Percentiles rank a stretch among this genome's conserved stretches.
Conservation (phyloP, 1,284 basidiomycete species). For the Papiliotrema fonsecae region DNA sequence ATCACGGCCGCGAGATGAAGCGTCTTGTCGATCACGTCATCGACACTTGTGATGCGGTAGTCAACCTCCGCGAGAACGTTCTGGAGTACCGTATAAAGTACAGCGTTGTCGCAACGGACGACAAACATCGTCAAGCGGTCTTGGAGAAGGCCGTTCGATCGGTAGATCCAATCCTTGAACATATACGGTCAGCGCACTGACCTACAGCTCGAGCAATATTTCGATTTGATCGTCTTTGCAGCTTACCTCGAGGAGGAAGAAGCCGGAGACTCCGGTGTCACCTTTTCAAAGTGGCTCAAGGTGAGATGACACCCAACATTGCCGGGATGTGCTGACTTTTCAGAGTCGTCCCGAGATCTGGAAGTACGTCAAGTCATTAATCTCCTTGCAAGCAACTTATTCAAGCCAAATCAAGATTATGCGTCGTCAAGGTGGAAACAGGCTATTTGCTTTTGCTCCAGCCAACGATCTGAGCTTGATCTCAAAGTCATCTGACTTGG, state of each 20-base stretch:
- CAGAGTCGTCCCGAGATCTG: conserved; percentile 84
- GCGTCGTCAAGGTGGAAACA: conserved; percentile 67
- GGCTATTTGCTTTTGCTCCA: conserved; percentile 80
- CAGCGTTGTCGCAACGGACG: conserved; percentile 70
- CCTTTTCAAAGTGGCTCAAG: conserved; percentile 83
- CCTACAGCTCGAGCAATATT: conserved; percentile 58
- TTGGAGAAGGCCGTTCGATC: conserved; percentile 50
- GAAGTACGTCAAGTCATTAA: conserved; percentile 67
- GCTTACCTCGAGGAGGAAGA: conserved; percentile 74
- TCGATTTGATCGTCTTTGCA: conserved; percentile 92
- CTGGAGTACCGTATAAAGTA: conserved; percentile 77
- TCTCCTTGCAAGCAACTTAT: conserved; percentile 1
- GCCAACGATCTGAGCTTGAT: conserved; percentile 70
- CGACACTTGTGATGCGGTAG: conserved; percentile 79
- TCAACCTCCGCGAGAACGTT: conserved; percentile 84
- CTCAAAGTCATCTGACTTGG: conserved; percentile 39
- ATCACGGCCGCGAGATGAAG: conserved; percentile 76
- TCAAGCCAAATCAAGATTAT: conserved; percentile 77
- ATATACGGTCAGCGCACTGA: not conserved
- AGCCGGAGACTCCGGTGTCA: conserved; percentile 60
- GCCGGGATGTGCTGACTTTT: conserved; percentile 10
- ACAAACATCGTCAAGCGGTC: conserved; percentile 50
- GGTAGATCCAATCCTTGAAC: conserved; percentile 14
- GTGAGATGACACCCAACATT: conserved; percentile 46
- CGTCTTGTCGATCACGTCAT: conserved; percentile 80